These are phyloP conservation scores for Linderniella brevidens DNA, from an alignment of 257 asterid genomes.

Conservation along the genomic window DNA sequence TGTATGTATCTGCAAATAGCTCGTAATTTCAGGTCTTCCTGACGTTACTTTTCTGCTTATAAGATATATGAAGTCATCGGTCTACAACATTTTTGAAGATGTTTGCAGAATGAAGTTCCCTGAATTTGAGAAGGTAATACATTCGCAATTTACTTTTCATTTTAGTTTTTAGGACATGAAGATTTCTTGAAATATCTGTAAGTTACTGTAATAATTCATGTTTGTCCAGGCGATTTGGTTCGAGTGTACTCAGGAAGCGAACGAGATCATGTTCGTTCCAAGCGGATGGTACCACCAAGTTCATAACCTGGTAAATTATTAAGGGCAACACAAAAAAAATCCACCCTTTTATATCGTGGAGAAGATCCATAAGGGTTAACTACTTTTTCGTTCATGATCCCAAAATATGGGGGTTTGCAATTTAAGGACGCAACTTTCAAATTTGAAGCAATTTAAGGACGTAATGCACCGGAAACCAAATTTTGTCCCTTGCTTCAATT, in stretches of 20 bases:
- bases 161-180: constrained; percentile 5
- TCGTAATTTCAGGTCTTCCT: background rate
- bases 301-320: constrained; percentile 57
- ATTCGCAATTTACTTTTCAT: constrained; percentile 2
- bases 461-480: too few relatives aligned
- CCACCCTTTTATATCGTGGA: too few relatives aligned
- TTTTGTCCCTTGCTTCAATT: too few relatives aligned
- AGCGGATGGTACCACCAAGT: constrained; percentile 99
- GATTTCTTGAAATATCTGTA: background rate
- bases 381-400: too few relatives aligned
- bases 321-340: too few relatives aligned
- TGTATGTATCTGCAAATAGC: background rate
- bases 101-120: constrained; percentile 52
- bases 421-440: too few relatives aligned
- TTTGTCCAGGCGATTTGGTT: constrained; percentile 65
- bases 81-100: constrained; percentile 63
- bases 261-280: constrained; percentile 87
- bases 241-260: constrained; percentile 72
- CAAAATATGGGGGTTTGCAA: too few relatives aligned
- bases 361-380: too few relatives aligned
- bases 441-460: too few relatives aligned
- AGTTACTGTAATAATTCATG: constrained; percentile 4
- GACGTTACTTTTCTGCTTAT: background rate
- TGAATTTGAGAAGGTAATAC: constrained; percentile 52
- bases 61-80: constrained; percentile 68